Percentiles rank a stretch among this genome's conserved stretches.
These are phyloP conservation scores for Neurospora tetraspora DNA, from an alignment of 495 filamentous ascomycete species.

Conservation along the genomic window DNA sequence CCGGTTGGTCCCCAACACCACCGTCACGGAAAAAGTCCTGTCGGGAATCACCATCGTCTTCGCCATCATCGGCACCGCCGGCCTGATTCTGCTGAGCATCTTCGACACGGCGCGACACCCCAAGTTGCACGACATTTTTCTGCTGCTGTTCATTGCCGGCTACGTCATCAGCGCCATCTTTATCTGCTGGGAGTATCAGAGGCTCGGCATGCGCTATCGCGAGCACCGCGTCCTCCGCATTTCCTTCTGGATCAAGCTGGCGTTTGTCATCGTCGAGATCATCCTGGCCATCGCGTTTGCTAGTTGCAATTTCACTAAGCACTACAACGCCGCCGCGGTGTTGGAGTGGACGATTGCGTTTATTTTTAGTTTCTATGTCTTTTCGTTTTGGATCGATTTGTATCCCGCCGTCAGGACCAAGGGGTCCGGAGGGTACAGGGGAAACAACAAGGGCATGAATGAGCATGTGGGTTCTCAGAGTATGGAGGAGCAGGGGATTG, in stretches of 20 bases:
- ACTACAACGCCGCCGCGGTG: conserved; percentile 48
- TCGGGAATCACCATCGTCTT: conserved; percentile 60
- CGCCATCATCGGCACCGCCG: conserved; percentile 63
- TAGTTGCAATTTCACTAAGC: conserved; percentile 24
- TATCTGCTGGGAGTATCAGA: conserved; percentile 80
- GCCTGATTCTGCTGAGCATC: conserved; percentile 70
- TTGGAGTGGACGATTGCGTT: conserved; percentile 76
- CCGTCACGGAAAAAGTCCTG: conserved; percentile 56
- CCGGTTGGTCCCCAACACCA: conserved; percentile 60
- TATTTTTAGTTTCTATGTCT: conserved; percentile 80
- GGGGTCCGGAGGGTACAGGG: background rate
- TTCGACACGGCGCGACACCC: conserved; percentile 70
- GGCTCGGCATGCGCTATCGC: conserved; percentile 65
- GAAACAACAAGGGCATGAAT: background rate
- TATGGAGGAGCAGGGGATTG: background rate
- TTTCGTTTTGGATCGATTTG: conserved; percentile 83
- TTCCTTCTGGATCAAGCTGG: conserved; percentile 74
- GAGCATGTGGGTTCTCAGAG: background rate
- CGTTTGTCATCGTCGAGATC: conserved; percentile 72
- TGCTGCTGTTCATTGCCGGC: conserved; percentile 76
- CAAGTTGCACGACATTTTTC: conserved; percentile 61
- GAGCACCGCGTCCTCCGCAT: conserved; percentile 59
- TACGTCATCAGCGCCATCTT: conserved; percentile 74
- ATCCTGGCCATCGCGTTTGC: conserved; percentile 60
- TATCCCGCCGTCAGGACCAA: conserved; percentile 66